Base-by-base conservation (phyloP, 75 land plant species). In the Pseudotsuga menziesii region DNA sequence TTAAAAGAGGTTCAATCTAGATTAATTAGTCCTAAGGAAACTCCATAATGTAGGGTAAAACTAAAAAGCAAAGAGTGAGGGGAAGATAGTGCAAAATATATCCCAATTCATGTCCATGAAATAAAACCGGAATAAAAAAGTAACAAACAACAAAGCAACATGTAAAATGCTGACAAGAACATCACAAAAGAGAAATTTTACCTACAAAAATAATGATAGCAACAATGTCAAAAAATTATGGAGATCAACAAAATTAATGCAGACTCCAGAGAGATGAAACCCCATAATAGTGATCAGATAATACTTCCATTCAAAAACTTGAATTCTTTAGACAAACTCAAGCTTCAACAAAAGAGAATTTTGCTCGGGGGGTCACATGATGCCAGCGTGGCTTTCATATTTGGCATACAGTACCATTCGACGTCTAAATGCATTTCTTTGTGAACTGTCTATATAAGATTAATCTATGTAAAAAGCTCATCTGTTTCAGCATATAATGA, bases 341-440 rank as follows among this genome's bases (percentile, higher is more conserved):
- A 48, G 54, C 9, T 48, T 48, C 11, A 48, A 48, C 11, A 9
- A 48, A 48, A 48, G 54, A 48, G 9, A 8, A 0, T 48, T 48
- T 48, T 48, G 54, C 2, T 12, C 9, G 9, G 54, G 1, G 54
- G 54, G 11, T 9, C 54, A 9, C 12, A 9, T 48, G 12, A 48
- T 48, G 54, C 1, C 54, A 48, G 12, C 54, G 9, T 48, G 54
- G 54, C 54, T 48, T 9, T 48, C 9, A 48, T 48, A 48, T 48
- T 48, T 48, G 54, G 12, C 11, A 48, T 48, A 48, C 54, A 48
- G 12, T 48, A 48, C 9, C 9, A 11, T 48, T 48, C 12, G 54
- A 48, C 9, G 11, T 58, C 63, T 78, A 29, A 57, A 56, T 14
- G 75, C 39, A 73, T 78, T 75, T 54, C 61, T 59, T 27, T 73